phyloP scores from a whole-genome alignment of 495 filamentous ascomycete genomes.

The Aspergillus asperescens region DNA sequence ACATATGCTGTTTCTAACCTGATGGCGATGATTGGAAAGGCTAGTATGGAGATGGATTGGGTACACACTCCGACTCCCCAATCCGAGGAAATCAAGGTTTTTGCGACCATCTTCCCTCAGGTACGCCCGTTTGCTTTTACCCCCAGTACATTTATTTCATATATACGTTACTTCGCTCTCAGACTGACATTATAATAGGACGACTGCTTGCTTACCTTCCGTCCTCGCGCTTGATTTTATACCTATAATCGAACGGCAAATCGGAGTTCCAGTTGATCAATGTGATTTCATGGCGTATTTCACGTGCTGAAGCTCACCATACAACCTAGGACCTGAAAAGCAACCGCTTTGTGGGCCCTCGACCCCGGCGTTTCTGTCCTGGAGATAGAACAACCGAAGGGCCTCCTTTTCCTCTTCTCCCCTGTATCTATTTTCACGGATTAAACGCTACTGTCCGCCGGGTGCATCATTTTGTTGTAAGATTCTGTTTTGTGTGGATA shows the following conservation, averaged over 20 bases:
- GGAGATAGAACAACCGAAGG: conserved; percentile 32
- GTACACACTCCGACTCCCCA: conserved; percentile 71
- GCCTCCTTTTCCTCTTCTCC: conserved; percentile 9
- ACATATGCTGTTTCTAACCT: conserved; percentile 87
- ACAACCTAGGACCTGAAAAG: not conserved
- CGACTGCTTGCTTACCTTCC: conserved; percentile 42
- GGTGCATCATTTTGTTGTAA: conserved; percentile 6
- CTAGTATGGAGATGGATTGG: conserved; percentile 88
- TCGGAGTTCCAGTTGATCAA: conserved; percentile 22
- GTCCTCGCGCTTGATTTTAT: conserved; percentile 32
- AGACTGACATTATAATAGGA: conserved; percentile 31
- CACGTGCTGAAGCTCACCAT: not conserved
- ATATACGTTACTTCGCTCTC: not conserved
- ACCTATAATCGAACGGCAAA: conserved; percentile 14
- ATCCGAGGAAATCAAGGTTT: conserved; percentile 96
- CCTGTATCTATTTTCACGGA: conserved; percentile 16
- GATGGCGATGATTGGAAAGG: conserved; percentile 88
- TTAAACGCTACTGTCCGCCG: not conserved
- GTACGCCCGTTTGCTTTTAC: conserved; percentile 47
- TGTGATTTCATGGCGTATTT: not conserved
- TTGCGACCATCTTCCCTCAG: conserved; percentile 96
- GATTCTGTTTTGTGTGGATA: not conserved
- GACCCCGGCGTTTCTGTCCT: conserved; percentile 34
- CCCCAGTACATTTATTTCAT: too few relatives aligned
- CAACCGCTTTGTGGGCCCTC: not conserved